Base-by-base conservation (phyloP, 2,329 filamentous ascomycete genomes). In the Ophiosphaerella korrae region DNA sequence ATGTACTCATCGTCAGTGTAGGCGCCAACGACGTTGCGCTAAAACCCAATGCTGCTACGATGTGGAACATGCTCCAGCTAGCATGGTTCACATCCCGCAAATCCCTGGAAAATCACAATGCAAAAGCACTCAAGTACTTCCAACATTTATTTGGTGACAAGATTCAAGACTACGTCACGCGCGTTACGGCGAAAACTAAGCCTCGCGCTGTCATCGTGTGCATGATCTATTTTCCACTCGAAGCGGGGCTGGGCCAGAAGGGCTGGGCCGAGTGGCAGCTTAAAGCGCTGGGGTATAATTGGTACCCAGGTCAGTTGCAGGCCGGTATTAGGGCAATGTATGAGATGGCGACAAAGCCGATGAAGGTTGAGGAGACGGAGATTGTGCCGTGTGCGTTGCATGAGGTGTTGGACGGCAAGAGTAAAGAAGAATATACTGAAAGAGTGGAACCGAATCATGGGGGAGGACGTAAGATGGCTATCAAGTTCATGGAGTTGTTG, bases 211-310 rank as follows among this genome's bases (percentile, higher is more conserved):
- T 74, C 9, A 58, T 74, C 13, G 59, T 73, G 3, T 74, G 70
- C 48, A 74, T 73, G 71, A 75, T 75, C 32, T 75, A 74, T 53
- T 74, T 60, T 45, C 72, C 72, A 0, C 59, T 74, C 4, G 70
- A 74, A 50, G 47, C 55, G 2, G 49, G 60, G 0, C 46, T 62
- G 6, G 60, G 62, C 1, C 67, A 73, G 36, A 39, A 47, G 24
- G 65, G 70, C 32, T 75, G 72, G 72, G 70, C 71, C 1, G 68
- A 72, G 50, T 7, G 45, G 13, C 64, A 67, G 35, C 54, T 75
- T 13, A 68, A 56, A 35, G 49, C 58, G 1, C 38, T 75, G 21
- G 64, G 70, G 7, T 75, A 74, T 42, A 62, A 67, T 32, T 55
- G 48, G 3, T 56, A 56, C 42, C 70, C 72, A 6, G 51, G 33